phyloP scores from a whole-genome alignment of 441 rosid genomes.

The Arabidopsis lyrata region DNA sequence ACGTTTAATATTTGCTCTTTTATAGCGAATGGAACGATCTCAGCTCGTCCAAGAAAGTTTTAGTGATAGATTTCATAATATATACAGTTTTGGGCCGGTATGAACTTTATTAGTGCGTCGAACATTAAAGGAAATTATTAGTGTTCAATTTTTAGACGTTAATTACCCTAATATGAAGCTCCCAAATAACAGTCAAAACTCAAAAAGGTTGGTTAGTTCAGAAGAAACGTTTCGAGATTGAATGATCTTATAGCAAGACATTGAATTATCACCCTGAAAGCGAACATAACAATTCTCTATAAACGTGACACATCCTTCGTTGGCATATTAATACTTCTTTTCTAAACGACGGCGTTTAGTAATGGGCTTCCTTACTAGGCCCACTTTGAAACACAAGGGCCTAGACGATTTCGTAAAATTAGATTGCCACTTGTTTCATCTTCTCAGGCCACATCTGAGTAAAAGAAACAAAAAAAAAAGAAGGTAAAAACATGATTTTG shows the following conservation, averaged over 20 bases:
- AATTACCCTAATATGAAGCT: neutral
- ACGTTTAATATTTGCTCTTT: neutral
- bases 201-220: neutral
- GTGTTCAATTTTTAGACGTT: neutral
- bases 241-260: neutral
- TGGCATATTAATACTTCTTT: too few species aligned
- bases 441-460: too few species aligned
- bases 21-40: neutral
- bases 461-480: too few species aligned
- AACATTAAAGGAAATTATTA: neutral
- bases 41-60: slow-evolving; percentile 54
- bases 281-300: too few species aligned
- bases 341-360: too few species aligned
- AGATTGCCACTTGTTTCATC: too few species aligned
- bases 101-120: neutral
- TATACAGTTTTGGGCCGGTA: slow-evolving; percentile 8
- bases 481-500: slow-evolving; percentile 35
- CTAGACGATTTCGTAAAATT: too few species aligned
- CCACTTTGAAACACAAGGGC: too few species aligned
- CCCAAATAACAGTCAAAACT: neutral
- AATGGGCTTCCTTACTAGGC: neutral
- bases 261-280: neutral
- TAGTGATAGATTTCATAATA: slow-evolving; percentile 18
- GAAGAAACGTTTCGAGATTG: neutral
- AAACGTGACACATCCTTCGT: too few species aligned